phyloP scores from a whole-genome alignment of 1,284 basidiomycete genomes.

The Thelephora terrestris region DNA sequence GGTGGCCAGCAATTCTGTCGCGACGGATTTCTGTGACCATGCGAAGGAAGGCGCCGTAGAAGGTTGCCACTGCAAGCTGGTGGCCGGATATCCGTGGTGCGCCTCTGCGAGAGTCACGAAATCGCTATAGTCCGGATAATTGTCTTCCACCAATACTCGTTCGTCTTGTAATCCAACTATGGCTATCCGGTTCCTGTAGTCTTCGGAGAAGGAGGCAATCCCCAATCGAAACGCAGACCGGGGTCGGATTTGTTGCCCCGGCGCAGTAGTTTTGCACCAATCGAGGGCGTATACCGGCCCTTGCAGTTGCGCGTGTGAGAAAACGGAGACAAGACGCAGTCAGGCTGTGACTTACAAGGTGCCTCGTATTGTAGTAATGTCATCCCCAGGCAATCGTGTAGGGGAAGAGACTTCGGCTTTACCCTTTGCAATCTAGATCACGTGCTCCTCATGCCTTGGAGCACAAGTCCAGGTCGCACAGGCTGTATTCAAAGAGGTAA shows the following conservation, averaged over 20 bases:
- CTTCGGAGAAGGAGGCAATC: constrained; percentile 71
- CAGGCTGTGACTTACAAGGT: constrained; percentile 41
- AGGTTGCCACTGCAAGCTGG: constrained; percentile 78
- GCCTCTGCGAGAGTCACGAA: constrained; percentile 75
- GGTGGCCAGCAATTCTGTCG: constrained; percentile 77
- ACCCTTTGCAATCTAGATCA: no score
- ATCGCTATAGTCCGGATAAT: constrained; percentile 70
- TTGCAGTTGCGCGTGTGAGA: constrained; percentile 18
- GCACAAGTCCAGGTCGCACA: no score
- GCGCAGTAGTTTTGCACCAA: constrained; percentile 74
- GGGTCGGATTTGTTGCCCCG: constrained; percentile 59
- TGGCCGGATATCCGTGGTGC: constrained; percentile 77
- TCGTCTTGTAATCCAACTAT: constrained; percentile 78
- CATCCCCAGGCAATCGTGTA: constrained; percentile 43
- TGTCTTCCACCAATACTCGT: constrained; percentile 72
- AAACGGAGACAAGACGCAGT: constrained; percentile 9
- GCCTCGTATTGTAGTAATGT: constrained; percentile 65
- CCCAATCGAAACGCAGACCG: constrained; percentile 74
- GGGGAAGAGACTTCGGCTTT: no score
- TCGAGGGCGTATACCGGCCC: constrained; percentile 79
- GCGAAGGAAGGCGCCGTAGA: constrained; percentile 45
- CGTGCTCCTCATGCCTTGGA: no score
- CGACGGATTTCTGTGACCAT: constrained; percentile 53
- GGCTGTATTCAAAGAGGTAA: no score
- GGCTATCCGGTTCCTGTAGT: constrained; percentile 72